Evolutionary conservation across 2,329 filamentous ascomycete genomes (phyloP).

Genomic region (Colletotrichum salicis): DNA sequence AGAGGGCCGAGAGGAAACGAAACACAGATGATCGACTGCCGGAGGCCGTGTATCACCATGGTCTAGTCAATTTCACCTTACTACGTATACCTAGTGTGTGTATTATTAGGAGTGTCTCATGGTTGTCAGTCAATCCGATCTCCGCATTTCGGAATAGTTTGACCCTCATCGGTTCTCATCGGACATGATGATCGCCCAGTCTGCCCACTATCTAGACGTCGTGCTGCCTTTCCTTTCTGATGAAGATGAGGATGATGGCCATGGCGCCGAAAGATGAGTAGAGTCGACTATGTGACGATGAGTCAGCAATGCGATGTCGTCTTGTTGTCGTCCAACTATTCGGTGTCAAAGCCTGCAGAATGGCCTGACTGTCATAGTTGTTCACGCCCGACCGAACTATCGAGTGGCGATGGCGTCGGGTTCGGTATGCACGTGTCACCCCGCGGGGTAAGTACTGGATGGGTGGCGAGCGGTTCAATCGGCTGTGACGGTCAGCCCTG

Average conservation of each 20-base stretch:
- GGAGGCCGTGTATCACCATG: background rate
- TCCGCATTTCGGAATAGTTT: background rate
- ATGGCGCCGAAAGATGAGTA: background rate
- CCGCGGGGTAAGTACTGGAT: background rate
- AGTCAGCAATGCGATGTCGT: background rate
- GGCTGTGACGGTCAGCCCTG: background rate
- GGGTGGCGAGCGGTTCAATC: background rate
- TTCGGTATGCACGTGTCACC: constrained; percentile 14
- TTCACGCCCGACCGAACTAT: constrained; percentile 11
- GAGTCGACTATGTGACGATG: background rate
- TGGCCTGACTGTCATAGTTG: constrained; percentile 1
- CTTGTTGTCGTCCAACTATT: background rate
- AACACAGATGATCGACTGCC: background rate
- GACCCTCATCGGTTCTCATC: background rate
- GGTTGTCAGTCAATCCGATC: constrained; percentile 2
- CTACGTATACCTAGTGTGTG: background rate
- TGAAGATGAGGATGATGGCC: background rate
- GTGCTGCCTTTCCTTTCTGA: background rate
- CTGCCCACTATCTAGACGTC: background rate
- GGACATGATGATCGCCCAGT: background rate
- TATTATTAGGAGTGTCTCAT: constrained; percentile 8
- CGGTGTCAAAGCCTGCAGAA: background rate
- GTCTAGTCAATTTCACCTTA: background rate
- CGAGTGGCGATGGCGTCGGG: background rate
- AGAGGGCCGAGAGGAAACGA: background rate